Conservation (phyloP, 2,329 filamentous ascomycete species). For the Botrytis porri region DNA sequence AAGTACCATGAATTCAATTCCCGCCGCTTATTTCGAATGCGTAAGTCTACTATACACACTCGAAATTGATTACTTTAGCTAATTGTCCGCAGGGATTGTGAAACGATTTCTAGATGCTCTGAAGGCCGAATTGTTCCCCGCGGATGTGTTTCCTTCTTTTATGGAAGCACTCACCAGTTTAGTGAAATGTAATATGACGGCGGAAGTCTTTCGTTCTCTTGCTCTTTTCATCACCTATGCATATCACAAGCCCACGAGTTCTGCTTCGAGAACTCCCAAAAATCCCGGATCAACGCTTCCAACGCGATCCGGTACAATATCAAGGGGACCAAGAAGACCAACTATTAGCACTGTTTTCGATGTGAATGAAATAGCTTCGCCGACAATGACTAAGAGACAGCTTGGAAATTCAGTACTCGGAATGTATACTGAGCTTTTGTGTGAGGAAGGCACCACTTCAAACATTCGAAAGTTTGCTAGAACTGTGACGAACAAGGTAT, state of each 20-base stretch:
- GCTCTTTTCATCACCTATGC: conserved; percentile 93
- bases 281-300: conserved; percentile 45
- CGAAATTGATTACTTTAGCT: conserved; percentile 14
- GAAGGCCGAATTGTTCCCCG: conserved; percentile 75
- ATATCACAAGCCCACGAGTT: conserved; percentile 60
- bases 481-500: conserved; percentile 90
- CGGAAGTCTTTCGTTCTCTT: conserved; percentile 80
- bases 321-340: conserved; percentile 33
- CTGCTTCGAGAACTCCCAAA: conserved; percentile 52
- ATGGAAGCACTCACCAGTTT: conserved; percentile 76
- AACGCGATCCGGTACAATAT: conserved; percentile 38
- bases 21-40: conserved; percentile 81
- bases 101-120: conserved; percentile 87
- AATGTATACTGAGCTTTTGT: conserved; percentile 76
- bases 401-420: conserved; percentile 72
- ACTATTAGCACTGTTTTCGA: conserved; percentile 33
- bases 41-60: conserved; percentile 51
- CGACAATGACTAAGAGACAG: conserved; percentile 60
- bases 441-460: conserved; percentile 63
- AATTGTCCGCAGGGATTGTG: conserved; percentile 64
- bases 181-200: conserved; percentile 75
- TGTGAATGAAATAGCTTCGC: conserved; percentile 38
- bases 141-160: conserved; percentile 72
- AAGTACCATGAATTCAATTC: conserved; percentile 92
- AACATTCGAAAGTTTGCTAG: conserved; percentile 85